Base-by-base conservation (phyloP, 352 stramenopile genomes). In the Globisporangium nagaii region DNA sequence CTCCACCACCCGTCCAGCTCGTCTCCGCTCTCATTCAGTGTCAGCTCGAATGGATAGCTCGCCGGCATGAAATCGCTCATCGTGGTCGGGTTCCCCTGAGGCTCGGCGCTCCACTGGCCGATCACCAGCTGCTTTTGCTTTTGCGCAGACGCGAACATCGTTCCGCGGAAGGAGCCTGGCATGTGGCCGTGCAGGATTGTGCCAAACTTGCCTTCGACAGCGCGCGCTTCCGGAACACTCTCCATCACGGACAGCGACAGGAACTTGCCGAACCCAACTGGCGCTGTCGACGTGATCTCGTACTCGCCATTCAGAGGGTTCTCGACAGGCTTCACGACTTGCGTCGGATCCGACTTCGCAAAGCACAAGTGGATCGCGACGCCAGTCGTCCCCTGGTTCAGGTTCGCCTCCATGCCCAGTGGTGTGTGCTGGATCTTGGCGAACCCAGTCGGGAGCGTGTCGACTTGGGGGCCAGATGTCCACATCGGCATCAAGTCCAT, bases 371-470 rank as follows among this genome's bases (percentile, higher is more conserved):
- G 71, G 53, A 95, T 93, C 27, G 79, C 66, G 11, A 90, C 77
- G 28, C 84, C 79, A 4, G 25, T 71, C 3, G 84, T 91, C 12
- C 84, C 84, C 57, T 92, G 79, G 40, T 93, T 91, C 52, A 95
- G 34, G 56, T 93, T 94, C 7, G 85, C 85, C 28, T 93, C 82
- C 83, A 95, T 93, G 8, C 85, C 85, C 0, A 95, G 65, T 37
- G 85, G 85, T 2, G 85, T 95, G 40, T 95, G 82, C 50, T 86
- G 74, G 32, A 95, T 80, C 52, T 95, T 95, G 10, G 73, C 88
- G 54, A 90, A 95, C 10, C 82, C 80, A 1, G 46, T 51, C 1
- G 85, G 82, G 17, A 93, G 50, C 8, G 75, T 59, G 39, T 94
- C 82, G 1, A 68, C 66, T 54, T 86, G 68, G 0, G 65, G 56